A percentile compares a stretch with the other conserved stretches of the same genome.
Conservation (phyloP, 2,329 filamentous ascomycete species). For the Fusarium annulatum region DNA sequence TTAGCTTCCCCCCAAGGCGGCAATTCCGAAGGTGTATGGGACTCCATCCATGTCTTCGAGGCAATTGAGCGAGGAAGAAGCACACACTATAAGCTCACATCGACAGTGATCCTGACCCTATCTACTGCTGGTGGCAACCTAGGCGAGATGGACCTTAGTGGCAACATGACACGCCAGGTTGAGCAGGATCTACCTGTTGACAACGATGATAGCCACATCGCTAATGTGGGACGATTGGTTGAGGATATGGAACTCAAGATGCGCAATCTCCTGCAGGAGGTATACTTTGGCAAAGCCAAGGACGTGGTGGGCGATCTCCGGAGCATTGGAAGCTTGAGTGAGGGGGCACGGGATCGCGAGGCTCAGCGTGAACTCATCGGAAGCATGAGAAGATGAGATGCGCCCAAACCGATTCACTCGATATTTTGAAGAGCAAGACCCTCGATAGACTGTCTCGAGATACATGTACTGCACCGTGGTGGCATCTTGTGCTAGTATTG, state of each 20-base stretch:
- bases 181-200: slow-evolving; percentile 92
- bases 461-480: background rate
- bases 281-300: slow-evolving; percentile 99
- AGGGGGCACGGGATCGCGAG: slow-evolving; percentile 84
- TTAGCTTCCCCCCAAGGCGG: slow-evolving; percentile 73
- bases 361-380: slow-evolving; percentile 90
- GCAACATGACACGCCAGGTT: slow-evolving; percentile 97
- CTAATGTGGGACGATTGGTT: slow-evolving; percentile 91
- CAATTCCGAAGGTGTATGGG: slow-evolving; percentile 86
- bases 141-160: slow-evolving; percentile 90
- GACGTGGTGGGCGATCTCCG: slow-evolving; percentile 96
- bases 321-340: slow-evolving; percentile 85
- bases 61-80: slow-evolving; percentile 90
- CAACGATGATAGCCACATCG: slow-evolving; percentile 91
- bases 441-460: slow-evolving; percentile 27
- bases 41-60: slow-evolving; percentile 99
- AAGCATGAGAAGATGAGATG: slow-evolving; percentile 61
- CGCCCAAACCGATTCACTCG: background rate
- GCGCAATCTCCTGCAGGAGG: slow-evolving; percentile 97
- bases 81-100: slow-evolving; percentile 97
- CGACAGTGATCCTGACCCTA: slow-evolving; percentile 92
- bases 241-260: slow-evolving; percentile 99
- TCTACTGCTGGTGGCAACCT: slow-evolving; percentile 70
- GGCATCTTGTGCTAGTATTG: background rate
- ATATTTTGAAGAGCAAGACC: slow-evolving; percentile 19